Evolutionary conservation across 768 basidiomycete genomes (phyloP).

Genomic region (Cyathus striatus): DNA sequence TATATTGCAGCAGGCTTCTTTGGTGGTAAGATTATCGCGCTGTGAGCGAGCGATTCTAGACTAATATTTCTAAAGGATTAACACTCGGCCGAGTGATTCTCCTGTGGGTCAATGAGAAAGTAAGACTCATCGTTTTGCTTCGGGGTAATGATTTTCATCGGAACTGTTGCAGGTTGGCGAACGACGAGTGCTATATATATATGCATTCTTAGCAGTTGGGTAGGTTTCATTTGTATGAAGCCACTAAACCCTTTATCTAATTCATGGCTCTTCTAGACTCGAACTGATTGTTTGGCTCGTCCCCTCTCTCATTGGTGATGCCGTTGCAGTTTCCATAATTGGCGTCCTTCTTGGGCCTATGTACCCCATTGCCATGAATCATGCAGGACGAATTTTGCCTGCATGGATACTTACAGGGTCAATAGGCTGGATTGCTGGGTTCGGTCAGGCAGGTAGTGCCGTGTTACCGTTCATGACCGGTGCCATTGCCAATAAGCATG

Average conservation of each 20-base stretch:
- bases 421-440: slow-evolving; percentile 65
- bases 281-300: slow-evolving; percentile 68
- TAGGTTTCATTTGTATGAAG: slow-evolving; percentile 13
- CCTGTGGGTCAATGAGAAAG: slow-evolving; percentile 52
- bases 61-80: slow-evolving; percentile 34
- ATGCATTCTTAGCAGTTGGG: slow-evolving; percentile 46
- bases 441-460: slow-evolving; percentile 70
- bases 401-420: slow-evolving; percentile 60
- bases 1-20: slow-evolving; percentile 22
- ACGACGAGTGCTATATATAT: slow-evolving; percentile 46
- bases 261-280: slow-evolving; percentile 33
- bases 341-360: slow-evolving; percentile 73
- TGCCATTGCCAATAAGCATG: slow-evolving; percentile 56
- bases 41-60: background rate
- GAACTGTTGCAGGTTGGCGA: slow-evolving; percentile 44
- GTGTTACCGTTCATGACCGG: slow-evolving; percentile 72
- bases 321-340: slow-evolving; percentile 57
- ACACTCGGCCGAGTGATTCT: slow-evolving; percentile 51
- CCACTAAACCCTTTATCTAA: background rate
- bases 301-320: slow-evolving; percentile 59
- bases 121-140: slow-evolving; percentile 8
- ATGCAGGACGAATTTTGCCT: slow-evolving; percentile 63
- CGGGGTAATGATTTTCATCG: background rate
- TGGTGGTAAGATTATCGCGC: slow-evolving; percentile 6
- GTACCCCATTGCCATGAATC: slow-evolving; percentile 72